phyloP scores from a whole-genome alignment of 2,329 filamentous ascomycete genomes.

The Diatrype stigma region DNA sequence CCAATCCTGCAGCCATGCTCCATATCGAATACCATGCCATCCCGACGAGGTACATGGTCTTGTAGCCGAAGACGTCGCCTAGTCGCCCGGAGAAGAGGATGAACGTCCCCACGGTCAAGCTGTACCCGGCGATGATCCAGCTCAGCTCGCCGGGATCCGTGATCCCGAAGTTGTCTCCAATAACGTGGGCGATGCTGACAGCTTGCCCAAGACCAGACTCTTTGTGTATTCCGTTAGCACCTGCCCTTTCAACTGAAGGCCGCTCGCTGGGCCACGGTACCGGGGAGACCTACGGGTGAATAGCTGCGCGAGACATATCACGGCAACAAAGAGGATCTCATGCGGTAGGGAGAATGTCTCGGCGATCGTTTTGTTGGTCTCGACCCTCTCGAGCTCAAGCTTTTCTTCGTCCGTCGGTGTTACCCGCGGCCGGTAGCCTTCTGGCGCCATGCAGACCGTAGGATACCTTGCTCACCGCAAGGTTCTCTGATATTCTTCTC shows the following conservation, averaged over 20 bases:
- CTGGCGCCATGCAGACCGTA: slow-evolving; percentile 9
- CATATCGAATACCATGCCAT: slow-evolving; percentile 39
- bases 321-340: slow-evolving; percentile 15
- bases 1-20: slow-evolving; percentile 35
- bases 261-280: too few relatives aligned
- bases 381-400: slow-evolving; percentile 4
- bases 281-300: slow-evolving; percentile 15
- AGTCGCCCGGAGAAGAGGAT: slow-evolving; percentile 42
- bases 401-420: not conserved
- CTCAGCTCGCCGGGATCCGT: slow-evolving; percentile 32
- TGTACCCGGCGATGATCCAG: slow-evolving; percentile 45
- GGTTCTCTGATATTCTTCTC: not conserved
- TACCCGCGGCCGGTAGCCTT: not conserved
- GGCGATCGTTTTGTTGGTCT: slow-evolving; percentile 12
- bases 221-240: slow-evolving; percentile 6
- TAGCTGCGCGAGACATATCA: slow-evolving; percentile 17
- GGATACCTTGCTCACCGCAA: slow-evolving; percentile 6
- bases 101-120: slow-evolving; percentile 41
- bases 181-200: slow-evolving; percentile 32
- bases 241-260: too few relatives aligned
- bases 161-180: slow-evolving; percentile 37
- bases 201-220: slow-evolving; percentile 16
- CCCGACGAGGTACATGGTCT: slow-evolving; percentile 38
- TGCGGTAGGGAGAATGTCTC: slow-evolving; percentile 13
- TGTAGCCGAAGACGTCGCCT: slow-evolving; percentile 44